phyloP scores from a whole-genome alignment of 1,284 basidiomycete genomes.

The Trichosporon asahii region DNA sequence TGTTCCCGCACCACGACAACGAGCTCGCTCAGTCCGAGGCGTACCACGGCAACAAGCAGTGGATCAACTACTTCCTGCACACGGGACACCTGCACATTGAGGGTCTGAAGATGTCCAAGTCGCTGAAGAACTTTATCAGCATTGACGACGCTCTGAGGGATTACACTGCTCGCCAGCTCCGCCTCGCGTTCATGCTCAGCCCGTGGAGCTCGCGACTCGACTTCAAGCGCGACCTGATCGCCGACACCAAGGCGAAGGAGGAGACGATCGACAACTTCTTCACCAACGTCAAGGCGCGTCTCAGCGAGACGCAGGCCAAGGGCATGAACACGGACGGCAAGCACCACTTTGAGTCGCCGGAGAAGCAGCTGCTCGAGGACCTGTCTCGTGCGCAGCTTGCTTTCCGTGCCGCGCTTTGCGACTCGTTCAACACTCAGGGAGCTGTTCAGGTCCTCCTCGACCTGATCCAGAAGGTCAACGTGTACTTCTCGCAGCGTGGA shows the following conservation, averaged over 20 bases:
- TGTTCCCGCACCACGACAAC: constrained; percentile 99
- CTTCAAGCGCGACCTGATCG: constrained; percentile 81
- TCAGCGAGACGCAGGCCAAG: constrained; percentile 50
- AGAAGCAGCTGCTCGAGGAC: constrained; percentile 62
- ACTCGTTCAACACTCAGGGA: constrained; percentile 93
- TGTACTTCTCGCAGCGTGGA: constrained; percentile 65
- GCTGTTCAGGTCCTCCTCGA: constrained; percentile 76
- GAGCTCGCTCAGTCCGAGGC: constrained; percentile 98
- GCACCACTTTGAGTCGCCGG: constrained; percentile 58
- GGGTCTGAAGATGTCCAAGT: constrained; percentile 99
- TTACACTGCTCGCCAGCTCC: constrained; percentile 82
- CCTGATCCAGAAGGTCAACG: constrained; percentile 80
- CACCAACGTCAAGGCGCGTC: constrained; percentile 74
- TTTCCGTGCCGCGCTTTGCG: constrained; percentile 88
- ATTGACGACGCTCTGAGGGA: constrained; percentile 86
- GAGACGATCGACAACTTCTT: constrained; percentile 94
- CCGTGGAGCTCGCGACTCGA: constrained; percentile 91
- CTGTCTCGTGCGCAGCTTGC: constrained; percentile 70
- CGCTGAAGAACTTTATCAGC: constrained; percentile 98
- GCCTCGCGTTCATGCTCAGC: constrained; percentile 90
- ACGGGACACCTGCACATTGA: constrained; percentile 98
- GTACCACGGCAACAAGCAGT: constrained; percentile 84
- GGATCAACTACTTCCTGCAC: constrained; percentile 99
- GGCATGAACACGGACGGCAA: constrained; percentile 48
- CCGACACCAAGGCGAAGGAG: constrained; percentile 85